Percentiles rank a stretch among this genome's conserved stretches.
These are phyloP conservation scores for Alloteropsis semialata DNA, from an alignment of 176 grass and related monocot genomes.

Conservation along the genomic window DNA sequence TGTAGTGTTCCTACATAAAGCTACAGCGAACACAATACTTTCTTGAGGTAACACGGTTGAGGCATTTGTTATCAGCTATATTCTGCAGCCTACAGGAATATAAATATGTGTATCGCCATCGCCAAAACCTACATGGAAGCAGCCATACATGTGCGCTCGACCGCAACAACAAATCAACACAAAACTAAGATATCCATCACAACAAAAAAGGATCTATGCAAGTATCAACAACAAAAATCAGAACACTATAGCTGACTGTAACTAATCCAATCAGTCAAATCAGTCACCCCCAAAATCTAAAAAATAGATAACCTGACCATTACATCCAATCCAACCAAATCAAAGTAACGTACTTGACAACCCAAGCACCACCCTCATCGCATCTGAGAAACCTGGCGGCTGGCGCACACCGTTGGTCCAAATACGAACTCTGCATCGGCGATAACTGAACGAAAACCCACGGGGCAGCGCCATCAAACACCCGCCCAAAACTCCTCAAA, in stretches of 20 bases:
- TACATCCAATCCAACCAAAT: slow-evolving; percentile 22
- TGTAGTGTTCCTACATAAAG: neutral
- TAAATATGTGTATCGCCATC: neutral
- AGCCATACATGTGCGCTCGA: neutral
- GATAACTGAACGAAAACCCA: slow-evolving; percentile 1
- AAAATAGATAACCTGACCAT: neutral
- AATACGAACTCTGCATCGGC: neutral
- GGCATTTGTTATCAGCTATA: neutral
- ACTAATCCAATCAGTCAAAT: slow-evolving; percentile 9
- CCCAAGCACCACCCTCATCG: neutral
- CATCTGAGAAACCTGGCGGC: neutral
- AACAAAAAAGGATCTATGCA: neutral
- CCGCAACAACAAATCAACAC: neutral
- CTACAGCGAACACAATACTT: neutral
- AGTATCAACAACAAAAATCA: neutral
- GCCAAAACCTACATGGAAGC: neutral
- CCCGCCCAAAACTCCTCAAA: neutral
- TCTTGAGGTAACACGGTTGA: neutral
- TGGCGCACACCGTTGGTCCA: neutral
- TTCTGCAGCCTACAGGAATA: neutral
- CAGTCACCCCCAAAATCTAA: neutral
- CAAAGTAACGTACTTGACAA: neutral
- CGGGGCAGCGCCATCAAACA: neutral
- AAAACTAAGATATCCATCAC: neutral
- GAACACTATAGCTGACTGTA: neutral